Percentiles rank a stretch among this genome's conserved stretches.
Conservation (phyloP, 139 green algal species). For the Coelastrella sp. region DNA sequence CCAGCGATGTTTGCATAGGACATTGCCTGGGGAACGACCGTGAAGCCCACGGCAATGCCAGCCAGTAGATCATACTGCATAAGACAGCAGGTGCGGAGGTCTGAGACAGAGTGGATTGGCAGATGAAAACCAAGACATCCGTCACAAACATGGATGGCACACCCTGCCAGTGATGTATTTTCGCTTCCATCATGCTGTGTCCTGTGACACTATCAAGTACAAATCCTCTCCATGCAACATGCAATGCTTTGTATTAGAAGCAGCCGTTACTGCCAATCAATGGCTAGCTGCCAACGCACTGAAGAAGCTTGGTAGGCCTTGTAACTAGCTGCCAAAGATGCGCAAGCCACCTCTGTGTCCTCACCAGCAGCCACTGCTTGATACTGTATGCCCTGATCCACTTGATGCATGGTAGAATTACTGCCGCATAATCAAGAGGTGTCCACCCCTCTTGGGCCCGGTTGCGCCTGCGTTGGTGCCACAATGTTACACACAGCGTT, state of each 20-base stretch:
- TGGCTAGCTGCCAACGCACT: not conserved
- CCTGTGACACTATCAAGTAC: not conserved
- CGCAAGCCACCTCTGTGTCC: not conserved
- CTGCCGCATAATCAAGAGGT: slow-evolving; percentile 47
- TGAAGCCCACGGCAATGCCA: slow-evolving; percentile 78
- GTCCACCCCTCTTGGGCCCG: not conserved
- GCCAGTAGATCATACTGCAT: slow-evolving; percentile 69
- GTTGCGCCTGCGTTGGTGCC: not conserved
- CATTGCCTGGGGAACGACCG: slow-evolving; percentile 84
- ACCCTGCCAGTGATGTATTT: not conserved
- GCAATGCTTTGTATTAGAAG: no score
- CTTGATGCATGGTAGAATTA: slow-evolving; percentile 61
- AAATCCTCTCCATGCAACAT: not conserved
- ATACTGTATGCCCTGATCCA: slow-evolving; percentile 75
- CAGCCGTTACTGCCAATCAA: not conserved
- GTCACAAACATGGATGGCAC: not conserved
- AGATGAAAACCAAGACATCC: not conserved
- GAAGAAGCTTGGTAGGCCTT: not conserved
- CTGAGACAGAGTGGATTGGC: not conserved
- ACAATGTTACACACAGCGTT: no score
- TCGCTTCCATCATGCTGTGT: no score
- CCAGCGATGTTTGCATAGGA: slow-evolving; percentile 78
- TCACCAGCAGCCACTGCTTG: slow-evolving; percentile 35
- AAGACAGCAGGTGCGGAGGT: not conserved
- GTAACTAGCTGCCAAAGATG: not conserved